Base-by-base conservation (phyloP, 2,329 filamentous ascomycete species). In the Spiromastix sp. region DNA sequence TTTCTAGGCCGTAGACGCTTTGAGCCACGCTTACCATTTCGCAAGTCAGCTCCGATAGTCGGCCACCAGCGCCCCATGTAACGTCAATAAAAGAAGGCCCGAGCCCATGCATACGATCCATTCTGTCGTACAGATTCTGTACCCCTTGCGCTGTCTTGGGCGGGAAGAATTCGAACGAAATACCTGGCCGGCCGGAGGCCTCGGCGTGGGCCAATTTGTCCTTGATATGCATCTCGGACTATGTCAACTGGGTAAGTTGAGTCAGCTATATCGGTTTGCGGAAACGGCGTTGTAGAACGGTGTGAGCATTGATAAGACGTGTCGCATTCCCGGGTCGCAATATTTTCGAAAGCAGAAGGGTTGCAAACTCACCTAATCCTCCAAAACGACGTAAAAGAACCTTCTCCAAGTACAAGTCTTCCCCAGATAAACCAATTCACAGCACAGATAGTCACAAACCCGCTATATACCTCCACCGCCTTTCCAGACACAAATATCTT, bases 161-260 rank as follows among this genome's bases (percentile, higher is more conserved):
- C 34, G 91, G 91, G 65, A 98, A 98, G 71, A 94, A 98, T 63
- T 98, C 91, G 68, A 98, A 98, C 41, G 91, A 98, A 71, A 95
- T 95, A 56, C 86, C 91, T 39, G 87, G 81, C 52, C 81, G 75
- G 57, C 79, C 77, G 53, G 79, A 77, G 65, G 74, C 73, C 63
- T 86, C 77, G 61, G 87, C 79, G 50, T 89, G 81, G 49, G 75
- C 70, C 52, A 98, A 73, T 71, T 95, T 95, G 51, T 91, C 78
- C 48, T 81, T 84, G 71, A 98, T 89, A 66, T 96, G 91, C 89
- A 98, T 96, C 46, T 57, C 79, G 72, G 45, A 12, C 17, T 42
- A 43, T 32, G 18, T 24, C 7, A n/a, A n/a, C n/a, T 7, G 21
- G n/a, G 21, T 24, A 24, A 24, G 21, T 24, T n/a, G 7, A 24